Percentiles rank a stretch among this genome's conserved stretches.
These are phyloP conservation scores for Cladosporium sp. DNA, from an alignment of 2,329 filamentous ascomycete species.

Conservation along the genomic window DNA sequence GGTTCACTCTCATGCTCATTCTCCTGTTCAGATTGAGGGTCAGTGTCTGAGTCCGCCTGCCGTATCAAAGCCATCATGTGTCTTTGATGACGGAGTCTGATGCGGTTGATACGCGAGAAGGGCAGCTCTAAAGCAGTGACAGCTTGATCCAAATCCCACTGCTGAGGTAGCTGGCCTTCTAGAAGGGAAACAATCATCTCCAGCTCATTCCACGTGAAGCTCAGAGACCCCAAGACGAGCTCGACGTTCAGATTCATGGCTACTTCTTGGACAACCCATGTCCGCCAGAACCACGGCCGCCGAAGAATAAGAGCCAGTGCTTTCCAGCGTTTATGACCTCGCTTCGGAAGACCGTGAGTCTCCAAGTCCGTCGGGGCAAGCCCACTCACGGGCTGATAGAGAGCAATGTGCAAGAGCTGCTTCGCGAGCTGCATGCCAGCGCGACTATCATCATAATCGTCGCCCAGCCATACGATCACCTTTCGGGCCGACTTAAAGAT, in stretches of 20 bases:
- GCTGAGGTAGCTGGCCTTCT: constrained; percentile 20
- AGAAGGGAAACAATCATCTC: constrained; percentile 22
- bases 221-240: constrained; percentile 22
- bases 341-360: constrained; percentile 22
- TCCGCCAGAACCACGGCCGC: constrained; percentile 27
- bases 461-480: constrained; percentile 28
- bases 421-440: constrained; percentile 26
- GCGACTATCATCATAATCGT: constrained; percentile 22
- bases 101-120: constrained; percentile 27
- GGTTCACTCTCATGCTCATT: constrained; percentile 14
- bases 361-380: constrained; percentile 17
- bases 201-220: constrained; percentile 24
- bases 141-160: constrained; percentile 24
- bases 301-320: constrained; percentile 22
- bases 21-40: background rate
- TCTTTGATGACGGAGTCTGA: constrained; percentile 20
- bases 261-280: constrained; percentile 29
- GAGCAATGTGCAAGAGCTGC: constrained; percentile 20
- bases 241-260: constrained; percentile 26
- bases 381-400: constrained; percentile 10
- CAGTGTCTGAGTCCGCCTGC: background rate
- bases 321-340: constrained; percentile 22
- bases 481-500: constrained; percentile 26
- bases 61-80: background rate
- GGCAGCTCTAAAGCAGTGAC: constrained; percentile 24